Conservation (phyloP, 495 filamentous ascomycete genomes). For the Annulohypoxylon maeteangense region DNA sequence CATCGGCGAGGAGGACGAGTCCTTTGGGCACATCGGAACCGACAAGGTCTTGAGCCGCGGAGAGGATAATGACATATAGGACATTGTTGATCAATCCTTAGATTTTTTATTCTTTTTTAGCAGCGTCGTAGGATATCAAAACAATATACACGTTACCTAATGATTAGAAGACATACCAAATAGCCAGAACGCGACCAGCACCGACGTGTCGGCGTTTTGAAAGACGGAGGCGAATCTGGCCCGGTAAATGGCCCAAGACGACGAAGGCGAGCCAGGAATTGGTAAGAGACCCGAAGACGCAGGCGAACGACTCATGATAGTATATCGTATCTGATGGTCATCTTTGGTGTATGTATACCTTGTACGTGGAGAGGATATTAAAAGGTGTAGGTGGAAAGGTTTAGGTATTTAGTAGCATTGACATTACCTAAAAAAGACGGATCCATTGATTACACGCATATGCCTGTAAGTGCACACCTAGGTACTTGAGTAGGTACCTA, state of each 20-base stretch:
- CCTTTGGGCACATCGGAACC: constrained; percentile 85
- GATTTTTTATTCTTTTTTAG: background rate
- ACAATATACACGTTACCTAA: background rate
- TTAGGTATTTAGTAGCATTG: background rate
- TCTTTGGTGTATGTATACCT: too few relatives aligned
- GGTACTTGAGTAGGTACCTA: background rate
- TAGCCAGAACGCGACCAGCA: constrained; percentile 88
- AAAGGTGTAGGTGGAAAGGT: background rate
- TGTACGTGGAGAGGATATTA: too few relatives aligned
- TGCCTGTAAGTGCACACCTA: background rate
- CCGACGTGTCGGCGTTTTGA: constrained; percentile 73
- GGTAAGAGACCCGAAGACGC: constrained; percentile 67
- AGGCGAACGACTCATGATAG: constrained; percentile 46
- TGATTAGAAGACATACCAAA: constrained; percentile 70
- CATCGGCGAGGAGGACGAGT: constrained; percentile 91
- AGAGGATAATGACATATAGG: constrained; percentile 96
- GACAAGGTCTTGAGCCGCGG: constrained; percentile 95
- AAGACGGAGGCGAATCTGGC: constrained; percentile 72
- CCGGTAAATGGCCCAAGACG: constrained; percentile 76
- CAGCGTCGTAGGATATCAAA: background rate
- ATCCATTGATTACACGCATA: background rate
- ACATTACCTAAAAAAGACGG: background rate
- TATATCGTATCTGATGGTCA: background rate
- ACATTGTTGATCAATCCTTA: constrained; percentile 96
- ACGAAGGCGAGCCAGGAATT: constrained; percentile 77